These are phyloP conservation scores for Hypoxylon sp. DNA, from an alignment of 2,329 filamentous ascomycete species.

Conservation along the genomic window DNA sequence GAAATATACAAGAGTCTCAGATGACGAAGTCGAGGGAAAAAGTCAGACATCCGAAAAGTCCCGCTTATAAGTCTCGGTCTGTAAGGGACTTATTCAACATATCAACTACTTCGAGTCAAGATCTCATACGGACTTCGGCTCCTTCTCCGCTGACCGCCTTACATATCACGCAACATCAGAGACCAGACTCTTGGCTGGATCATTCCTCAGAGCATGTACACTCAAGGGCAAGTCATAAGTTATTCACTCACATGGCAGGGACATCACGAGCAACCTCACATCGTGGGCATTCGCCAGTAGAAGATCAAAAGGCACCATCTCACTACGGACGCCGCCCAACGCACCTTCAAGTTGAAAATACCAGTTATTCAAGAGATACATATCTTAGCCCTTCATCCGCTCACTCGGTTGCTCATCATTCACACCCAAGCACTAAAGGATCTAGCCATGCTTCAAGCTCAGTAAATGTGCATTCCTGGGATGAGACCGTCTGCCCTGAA, in stretches of 20 bases:
- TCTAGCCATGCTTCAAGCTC: not conserved
- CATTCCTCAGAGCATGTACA: constrained; percentile 29
- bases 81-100: constrained; percentile 8
- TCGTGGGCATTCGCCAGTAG: constrained; percentile 5
- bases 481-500: not conserved
- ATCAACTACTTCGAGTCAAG: constrained; percentile 10
- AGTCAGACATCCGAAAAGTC: constrained; percentile 15
- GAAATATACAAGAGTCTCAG: constrained; percentile 20
- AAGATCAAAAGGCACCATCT: constrained; percentile 6
- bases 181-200: constrained; percentile 32
- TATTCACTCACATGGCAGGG: not conserved
- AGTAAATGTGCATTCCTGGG: not conserved
- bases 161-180: constrained; percentile 43
- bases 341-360: constrained; percentile 20
- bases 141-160: constrained; percentile 42
- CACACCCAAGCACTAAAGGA: constrained; percentile 7
- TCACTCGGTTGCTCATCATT: constrained; percentile 9
- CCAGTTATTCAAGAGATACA: not conserved
- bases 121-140: constrained; percentile 30
- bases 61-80: not conserved
- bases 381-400: constrained; percentile 28
- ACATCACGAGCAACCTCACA: constrained; percentile 1
- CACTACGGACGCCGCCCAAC: not conserved
- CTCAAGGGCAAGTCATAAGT: constrained; percentile 16
- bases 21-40: constrained; percentile 8